Evolutionary conservation across 1,139 yeast species (phyloP), one percentile per base, ranked within the genome.

Genomic region (Taphrina pruni): DNA sequence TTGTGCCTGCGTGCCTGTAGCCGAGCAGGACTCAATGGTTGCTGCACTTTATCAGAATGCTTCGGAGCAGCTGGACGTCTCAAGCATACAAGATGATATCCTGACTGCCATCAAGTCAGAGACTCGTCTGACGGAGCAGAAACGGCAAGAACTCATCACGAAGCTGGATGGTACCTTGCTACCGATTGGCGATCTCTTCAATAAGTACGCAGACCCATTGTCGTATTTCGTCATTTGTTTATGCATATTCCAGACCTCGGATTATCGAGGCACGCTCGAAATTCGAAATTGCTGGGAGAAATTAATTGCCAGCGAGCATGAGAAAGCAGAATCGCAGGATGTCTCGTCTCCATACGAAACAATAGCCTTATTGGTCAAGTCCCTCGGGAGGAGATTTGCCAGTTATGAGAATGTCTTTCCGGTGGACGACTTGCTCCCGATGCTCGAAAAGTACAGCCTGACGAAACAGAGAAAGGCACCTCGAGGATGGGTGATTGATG

Each of bases 171-270:
- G 84, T 65, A 84, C 85, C 75, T 85, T 94, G 43, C 79, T 89
- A 74, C 84, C 88, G 4, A 86, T 92, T 36, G 88, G 90, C 75
- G 96, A 89, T 70, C 80, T 94, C 69, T 94, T 88, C 81, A 94
- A 94, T 78, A 88, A 86, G 71, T 94, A 84, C 78, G 91, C 97
- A 14, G 94, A 89, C 75, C 97, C 97, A 12, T 81, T 93, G 73
- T 94, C 94, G 4, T 94, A 93, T 77, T 88, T 88, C 77, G 97
- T 90, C 74, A 82, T 93, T 66, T 89, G 96, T 72, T 81, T 93
- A 71, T 80, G 86, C 57, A 87, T 92, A 35, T 91, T 90, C 81
- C 89, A 89, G 75, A 85, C 89, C 8, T 88, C 97, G 0, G 97
- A 94, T 76, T 78, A 76, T 74, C 75, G 66, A n/a, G 72, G 64